Percentiles rank a stretch among this genome's conserved stretches.
Evolutionary conservation across 1,139 yeast genomes (phyloP).

Genomic region (Taphrina communis): DNA sequence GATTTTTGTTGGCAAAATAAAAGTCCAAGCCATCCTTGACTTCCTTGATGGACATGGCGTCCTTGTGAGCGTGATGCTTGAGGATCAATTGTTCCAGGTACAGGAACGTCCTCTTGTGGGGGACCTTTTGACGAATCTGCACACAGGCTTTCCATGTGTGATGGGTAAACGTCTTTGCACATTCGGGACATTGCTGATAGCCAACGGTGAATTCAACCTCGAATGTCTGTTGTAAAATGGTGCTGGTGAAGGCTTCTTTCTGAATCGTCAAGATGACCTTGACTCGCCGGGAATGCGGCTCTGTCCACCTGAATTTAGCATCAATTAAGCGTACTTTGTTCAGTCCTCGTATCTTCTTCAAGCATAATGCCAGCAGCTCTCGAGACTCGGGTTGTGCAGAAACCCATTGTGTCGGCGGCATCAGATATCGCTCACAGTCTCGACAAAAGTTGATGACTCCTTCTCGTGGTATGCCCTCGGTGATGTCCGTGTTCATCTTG

Average conservation of each 20-base stretch:
- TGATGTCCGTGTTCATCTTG: conserved; percentile 88
- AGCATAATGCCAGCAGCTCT: conserved; percentile 86
- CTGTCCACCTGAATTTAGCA: conserved; percentile 97
- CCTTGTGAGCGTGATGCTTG: conserved; percentile 91
- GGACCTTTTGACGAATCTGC: conserved; percentile 95
- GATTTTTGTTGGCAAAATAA: conserved; percentile 84
- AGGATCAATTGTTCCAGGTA: conserved; percentile 92
- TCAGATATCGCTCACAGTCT: conserved; percentile 93
- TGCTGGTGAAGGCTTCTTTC: conserved; percentile 90
- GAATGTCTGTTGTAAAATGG: conserved; percentile 91
- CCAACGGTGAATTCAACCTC: conserved; percentile 93
- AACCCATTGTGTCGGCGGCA: conserved; percentile 95
- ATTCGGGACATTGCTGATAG: conserved; percentile 98
- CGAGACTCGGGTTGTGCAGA: conserved; percentile 88
- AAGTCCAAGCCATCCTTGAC: conserved; percentile 94
- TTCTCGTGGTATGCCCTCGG: conserved; percentile 95
- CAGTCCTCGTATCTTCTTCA: conserved; percentile 85
- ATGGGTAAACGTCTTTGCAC: conserved; percentile 94
- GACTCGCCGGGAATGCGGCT: conserved; percentile 96
- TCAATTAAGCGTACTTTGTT: conserved; percentile 86
- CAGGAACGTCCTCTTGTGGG: conserved; percentile 93
- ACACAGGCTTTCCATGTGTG: conserved; percentile 98
- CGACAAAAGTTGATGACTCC: conserved; percentile 91
- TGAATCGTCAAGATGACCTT: conserved; percentile 90
- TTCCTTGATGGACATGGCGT: conserved; percentile 91